These are phyloP conservation scores for Aspergillus carbonarius DNA, from an alignment of 2,329 filamentous ascomycete genomes.

Conservation along the genomic window DNA sequence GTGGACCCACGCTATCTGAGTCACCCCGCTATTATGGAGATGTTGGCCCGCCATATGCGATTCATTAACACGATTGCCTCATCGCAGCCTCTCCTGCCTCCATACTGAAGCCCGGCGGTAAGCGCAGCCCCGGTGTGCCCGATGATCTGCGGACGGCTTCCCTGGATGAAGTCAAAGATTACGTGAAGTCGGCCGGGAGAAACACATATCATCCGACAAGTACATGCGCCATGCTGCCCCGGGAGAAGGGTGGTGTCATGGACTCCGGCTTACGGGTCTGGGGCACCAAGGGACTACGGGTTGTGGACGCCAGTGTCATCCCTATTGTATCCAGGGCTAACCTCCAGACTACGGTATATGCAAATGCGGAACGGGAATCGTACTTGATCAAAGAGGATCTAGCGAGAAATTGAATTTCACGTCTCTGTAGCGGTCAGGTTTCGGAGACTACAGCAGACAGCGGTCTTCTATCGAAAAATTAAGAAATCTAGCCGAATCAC, in stretches of 20 bases:
- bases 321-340: neutral
- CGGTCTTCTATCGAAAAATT: no score
- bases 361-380: neutral
- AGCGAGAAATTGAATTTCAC: no score
- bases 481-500: no score
- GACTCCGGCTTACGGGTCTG: neutral
- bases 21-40: neutral
- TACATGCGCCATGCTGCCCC: neutral
- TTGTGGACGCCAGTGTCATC: neutral
- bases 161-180: no score
- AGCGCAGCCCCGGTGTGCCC: no score
- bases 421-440: no score
- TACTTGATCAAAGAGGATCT: neutral
- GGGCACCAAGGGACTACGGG: neutral
- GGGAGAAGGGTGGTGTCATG: neutral
- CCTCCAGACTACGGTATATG: neutral
- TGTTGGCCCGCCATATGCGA: neutral
- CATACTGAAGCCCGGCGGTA: neutral
- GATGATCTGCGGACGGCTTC: neutral
- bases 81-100: neutral
- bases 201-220: no score
- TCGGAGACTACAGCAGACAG: no score
- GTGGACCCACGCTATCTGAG: slow-evolving; percentile 49
- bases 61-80: neutral
- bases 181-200: no score